phyloP scores from a whole-genome alignment of 1,284 basidiomycete genomes.

The Wallemia ichthyophaga region DNA sequence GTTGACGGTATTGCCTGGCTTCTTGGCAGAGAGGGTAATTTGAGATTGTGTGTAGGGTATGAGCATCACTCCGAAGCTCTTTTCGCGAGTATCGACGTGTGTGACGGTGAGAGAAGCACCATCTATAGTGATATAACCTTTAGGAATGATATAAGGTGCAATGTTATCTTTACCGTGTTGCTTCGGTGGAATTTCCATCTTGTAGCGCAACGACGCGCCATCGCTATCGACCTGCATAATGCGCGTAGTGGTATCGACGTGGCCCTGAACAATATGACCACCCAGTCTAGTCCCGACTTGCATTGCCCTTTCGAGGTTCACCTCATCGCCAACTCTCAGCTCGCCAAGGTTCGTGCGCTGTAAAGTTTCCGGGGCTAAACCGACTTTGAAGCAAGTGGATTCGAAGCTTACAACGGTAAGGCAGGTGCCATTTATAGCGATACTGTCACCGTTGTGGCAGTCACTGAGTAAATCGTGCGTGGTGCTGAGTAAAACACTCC shows the following conservation, averaged over 20 bases:
- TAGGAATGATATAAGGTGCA: slow-evolving; percentile 64
- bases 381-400: slow-evolving; percentile 45
- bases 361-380: slow-evolving; percentile 82
- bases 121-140: slow-evolving; percentile 85
- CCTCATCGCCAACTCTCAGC: slow-evolving; percentile 41
- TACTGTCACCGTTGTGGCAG: slow-evolving; percentile 78
- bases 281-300: slow-evolving; percentile 69
- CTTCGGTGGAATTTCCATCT: slow-evolving; percentile 28
- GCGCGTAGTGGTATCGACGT: slow-evolving; percentile 67
- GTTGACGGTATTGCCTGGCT: slow-evolving; percentile 53
- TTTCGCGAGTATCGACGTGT: slow-evolving; percentile 23
- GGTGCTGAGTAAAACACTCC: slow-evolving; percentile 49
- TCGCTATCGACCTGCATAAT: slow-evolving; percentile 36
- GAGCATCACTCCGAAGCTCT: slow-evolving; percentile 73
- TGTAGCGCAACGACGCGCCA: slow-evolving; percentile 58
- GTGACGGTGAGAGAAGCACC: slow-evolving; percentile 83
- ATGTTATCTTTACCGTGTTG: slow-evolving; percentile 18
- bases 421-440: slow-evolving; percentile 56
- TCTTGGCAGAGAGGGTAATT: slow-evolving; percentile 51
- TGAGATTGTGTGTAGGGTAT: slow-evolving; percentile 78
- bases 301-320: slow-evolving; percentile 92
- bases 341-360: slow-evolving; percentile 67
- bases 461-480: slow-evolving; percentile 52
- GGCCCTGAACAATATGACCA: slow-evolving; percentile 87
- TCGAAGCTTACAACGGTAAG: slow-evolving; percentile 71